Evolutionary conservation across 2,329 filamentous ascomycete species (phyloP).

Genomic region (Neodidymelliopsis sp.): DNA sequence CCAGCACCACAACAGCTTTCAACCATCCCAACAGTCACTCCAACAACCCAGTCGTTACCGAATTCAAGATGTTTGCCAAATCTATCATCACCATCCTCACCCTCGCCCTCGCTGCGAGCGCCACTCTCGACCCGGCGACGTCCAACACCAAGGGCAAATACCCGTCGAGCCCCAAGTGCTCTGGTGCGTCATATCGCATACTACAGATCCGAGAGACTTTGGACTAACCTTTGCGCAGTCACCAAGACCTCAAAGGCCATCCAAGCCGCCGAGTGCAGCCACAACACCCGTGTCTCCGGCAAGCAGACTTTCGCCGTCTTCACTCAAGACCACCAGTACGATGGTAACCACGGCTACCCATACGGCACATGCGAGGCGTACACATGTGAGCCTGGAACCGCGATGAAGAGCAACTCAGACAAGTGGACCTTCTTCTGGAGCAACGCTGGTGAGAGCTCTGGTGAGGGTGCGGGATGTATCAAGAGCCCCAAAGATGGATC

Average conservation of each 20-base stretch:
- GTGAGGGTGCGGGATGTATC: conserved; percentile 39
- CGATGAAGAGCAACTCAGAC: conserved; percentile 23
- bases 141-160: conserved; percentile 49
- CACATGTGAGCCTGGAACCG: conserved; percentile 27
- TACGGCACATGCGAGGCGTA: conserved; percentile 55
- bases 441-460: conserved; percentile 23
- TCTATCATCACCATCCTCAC: conserved; percentile 19
- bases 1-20: background rate
- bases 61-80: conserved; percentile 10
- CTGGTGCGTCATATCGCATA: conserved; percentile 13
- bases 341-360: conserved; percentile 53
- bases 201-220: background rate
- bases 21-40: background rate
- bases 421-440: conserved; percentile 37
- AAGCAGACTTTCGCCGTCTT: conserved; percentile 53
- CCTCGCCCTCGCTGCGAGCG: conserved; percentile 28
- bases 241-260: conserved; percentile 47
- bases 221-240: conserved; percentile 18
- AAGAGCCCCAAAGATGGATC: conserved; percentile 33
- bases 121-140: conserved; percentile 47
- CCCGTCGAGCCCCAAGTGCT: conserved; percentile 37
- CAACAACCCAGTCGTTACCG: background rate
- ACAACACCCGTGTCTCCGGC: conserved; percentile 50
- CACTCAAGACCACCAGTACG: conserved; percentile 57
- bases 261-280: conserved; percentile 54